Conservation (phyloP, 371 early-diverging fungal species). For the Mortierella sp. region DNA sequence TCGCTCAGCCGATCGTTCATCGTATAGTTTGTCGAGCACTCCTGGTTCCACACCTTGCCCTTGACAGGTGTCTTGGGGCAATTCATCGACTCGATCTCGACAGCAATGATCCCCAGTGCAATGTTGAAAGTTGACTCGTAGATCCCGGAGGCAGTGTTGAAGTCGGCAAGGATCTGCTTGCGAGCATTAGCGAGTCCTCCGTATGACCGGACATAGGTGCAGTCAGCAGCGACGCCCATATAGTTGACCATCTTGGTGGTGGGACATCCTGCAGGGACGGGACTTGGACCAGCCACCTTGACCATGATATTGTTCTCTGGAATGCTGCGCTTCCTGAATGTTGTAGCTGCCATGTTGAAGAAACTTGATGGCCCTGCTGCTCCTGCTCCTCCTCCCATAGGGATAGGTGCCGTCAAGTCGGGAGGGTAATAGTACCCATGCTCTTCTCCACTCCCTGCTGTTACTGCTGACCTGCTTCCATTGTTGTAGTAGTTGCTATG, state of each 20-base stretch:
- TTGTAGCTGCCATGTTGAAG: slow-evolving; percentile 4
- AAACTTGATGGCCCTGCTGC: neutral
- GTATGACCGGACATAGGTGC: slow-evolving; percentile 77
- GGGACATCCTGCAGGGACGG: slow-evolving; percentile 54
- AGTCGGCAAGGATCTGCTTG: slow-evolving; percentile 80
- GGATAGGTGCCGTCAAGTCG: slow-evolving; percentile 28
- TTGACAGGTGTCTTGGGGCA: slow-evolving; percentile 68
- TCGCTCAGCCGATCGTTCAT: slow-evolving; percentile 89
- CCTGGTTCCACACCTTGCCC: slow-evolving; percentile 83
- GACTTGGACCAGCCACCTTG: slow-evolving; percentile 45
- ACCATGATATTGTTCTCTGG: slow-evolving; percentile 17
- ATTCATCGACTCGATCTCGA: slow-evolving; percentile 74
- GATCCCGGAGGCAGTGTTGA: slow-evolving; percentile 84
- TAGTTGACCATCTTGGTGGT: slow-evolving; percentile 41
- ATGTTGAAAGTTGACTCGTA: slow-evolving; percentile 96
- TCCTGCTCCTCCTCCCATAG: slow-evolving; percentile 21
- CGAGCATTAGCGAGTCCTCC: slow-evolving; percentile 69
- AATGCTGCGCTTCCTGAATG: neutral
- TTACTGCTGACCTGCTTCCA: neutral
- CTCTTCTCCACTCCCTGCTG: neutral
- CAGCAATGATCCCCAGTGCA: slow-evolving; percentile 85
- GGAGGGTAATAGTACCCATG: slow-evolving; percentile 52
- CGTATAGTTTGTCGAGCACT: slow-evolving; percentile 78
- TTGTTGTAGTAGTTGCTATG: neutral
- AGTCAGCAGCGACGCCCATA: slow-evolving; percentile 81